Evolutionary conservation across 148 eudicot species (phyloP), one percentile per base, ranked within the genome.

Genomic region (Drosera capensis): DNA sequence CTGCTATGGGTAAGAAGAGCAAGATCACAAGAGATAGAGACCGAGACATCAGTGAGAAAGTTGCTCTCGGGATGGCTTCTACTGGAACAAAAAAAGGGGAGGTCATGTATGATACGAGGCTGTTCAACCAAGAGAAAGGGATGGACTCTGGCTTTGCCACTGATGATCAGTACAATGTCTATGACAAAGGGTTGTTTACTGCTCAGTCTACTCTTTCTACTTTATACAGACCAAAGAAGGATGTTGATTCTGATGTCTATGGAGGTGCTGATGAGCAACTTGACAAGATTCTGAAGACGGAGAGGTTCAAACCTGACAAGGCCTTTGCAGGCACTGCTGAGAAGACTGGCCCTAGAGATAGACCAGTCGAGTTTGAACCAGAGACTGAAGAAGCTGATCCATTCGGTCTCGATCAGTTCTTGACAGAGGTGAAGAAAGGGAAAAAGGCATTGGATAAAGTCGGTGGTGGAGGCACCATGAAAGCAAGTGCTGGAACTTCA

Each of bases 1-100:
- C 79, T 21, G 71, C 90, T 2, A 63, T 70, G 82, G 90, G 90
- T 14, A 85, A 80, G 71, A 85, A 75, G 78, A 80, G 87, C 56
- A 86, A 81, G 66, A 73, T 81, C 11, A 86, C 93, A 0, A 51
- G 93, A 43, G 96, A 86, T 48, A 52, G 81, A 48, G 96, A 81
- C 51, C 96, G 93, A 54, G 96, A 86, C 23, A 55, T 81, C 34
- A 81, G 92, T 58, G 95, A 86, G 63, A 86, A 81, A 48, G 80
- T 86, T 21, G 93, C 86, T 15, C 84, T 86, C 25, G 86, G 86
- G n/a, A 86, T 86, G 95, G 96, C 96, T 7, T 70, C 81, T 2
- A 51, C 65, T 23, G 72, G 81, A 34, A 40, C 52, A 9, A 61
- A 58, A 52, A 73, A 57, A 62, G 83, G 83, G 16, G 96, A 81